Base-by-base conservation (phyloP, 345 rosid genomes). In the Noccaea bulbosa region DNA sequence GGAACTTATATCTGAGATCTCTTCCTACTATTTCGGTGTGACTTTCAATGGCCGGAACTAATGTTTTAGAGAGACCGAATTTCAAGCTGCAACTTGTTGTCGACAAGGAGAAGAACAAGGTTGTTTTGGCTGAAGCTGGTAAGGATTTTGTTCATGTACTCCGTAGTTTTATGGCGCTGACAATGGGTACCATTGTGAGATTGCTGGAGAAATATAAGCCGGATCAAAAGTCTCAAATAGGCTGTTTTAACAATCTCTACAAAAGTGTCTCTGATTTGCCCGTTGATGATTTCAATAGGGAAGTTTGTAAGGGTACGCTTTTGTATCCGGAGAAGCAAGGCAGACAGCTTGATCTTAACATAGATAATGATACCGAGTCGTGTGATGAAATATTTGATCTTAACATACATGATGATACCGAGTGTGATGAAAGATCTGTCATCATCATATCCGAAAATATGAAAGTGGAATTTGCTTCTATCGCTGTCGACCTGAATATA, bases 181-280 rank as follows among this genome's bases (percentile, higher is more conserved):
- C 75, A 6, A 37, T 71, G 39, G 62, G 68, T 2, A 60, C 61
- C 1, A 50, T 50, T 24, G 61, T 50, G 10, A 71, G 68, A 48
- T 30, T 70, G 5, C n/a, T 58, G 3, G 45, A 61, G 47, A 35
- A 59, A 22, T 59, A 59, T 59, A 35, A 59, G 6, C 48, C 48
- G 5, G 4, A 51, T 52, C 16, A 22, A 35, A 38, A 34, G 11
- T 46, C 66, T 34, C 45, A 35, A 15, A 24, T 46, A 32, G 74
- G 74, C 6, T 45, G 74, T 41, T 58, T 47, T 7, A 58, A 50
- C 43, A 58, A 57, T 47, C 57, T 70, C 37, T 69, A 58, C 11
- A 12, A 33, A 58, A 47, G 39, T 46, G 49, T 69, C n/a, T 1
- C 0, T 27, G 44, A 46, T 46, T 1, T 69, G 20, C 22, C 37